Evolutionary conservation across 1,139 yeast species (phyloP), one percentile per base, ranked within the genome.

Genomic region (Dujonia santamariae): DNA sequence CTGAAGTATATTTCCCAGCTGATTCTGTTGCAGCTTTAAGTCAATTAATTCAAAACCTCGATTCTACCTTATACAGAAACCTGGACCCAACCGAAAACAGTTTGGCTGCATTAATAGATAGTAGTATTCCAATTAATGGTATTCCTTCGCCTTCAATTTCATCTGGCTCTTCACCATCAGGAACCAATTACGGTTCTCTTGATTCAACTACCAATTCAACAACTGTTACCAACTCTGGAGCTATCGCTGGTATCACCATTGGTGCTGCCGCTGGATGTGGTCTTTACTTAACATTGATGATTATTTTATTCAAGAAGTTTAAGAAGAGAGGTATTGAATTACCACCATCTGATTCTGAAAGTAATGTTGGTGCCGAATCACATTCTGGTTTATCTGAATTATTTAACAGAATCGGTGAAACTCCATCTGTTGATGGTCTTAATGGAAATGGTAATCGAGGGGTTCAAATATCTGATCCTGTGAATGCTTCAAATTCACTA

Each of bases 1-100:
- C 92, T 13, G 85, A 80, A 53, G 84, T 82, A 35, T 82, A 79
- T 51, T 82, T 80, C 67, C 86, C 86, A 31, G 53, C 61, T n/a
- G 55, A 56, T 11, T 59, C 71, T 12, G 63, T 80, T 13, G 50
- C 52, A 11, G 53, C 62, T 0, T 65, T 84, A 46, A 71, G 72
- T 37, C 53, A 54, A 24, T 56, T 65, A 31, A 56, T 84, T 27
- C 56, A 61, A 32, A 59, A 74, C 39, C 34, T 62, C 0, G 47
- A 57, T 11, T 80, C 88, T 5, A 40, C 45, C 20, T 48, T 84
- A 28, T 83, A 78, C 56, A 47, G 63, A 31, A 75, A 75, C 45
- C 65, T 74, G 11, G 70, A 68, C 37, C 46, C 63, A 1, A 68
- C 81, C 2, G 62, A 67, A 42, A 47, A 54, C 17, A 59, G 74